Base-by-base conservation (phyloP, 176 grass and related monocot genomes). In the Carex littledalei region DNA sequence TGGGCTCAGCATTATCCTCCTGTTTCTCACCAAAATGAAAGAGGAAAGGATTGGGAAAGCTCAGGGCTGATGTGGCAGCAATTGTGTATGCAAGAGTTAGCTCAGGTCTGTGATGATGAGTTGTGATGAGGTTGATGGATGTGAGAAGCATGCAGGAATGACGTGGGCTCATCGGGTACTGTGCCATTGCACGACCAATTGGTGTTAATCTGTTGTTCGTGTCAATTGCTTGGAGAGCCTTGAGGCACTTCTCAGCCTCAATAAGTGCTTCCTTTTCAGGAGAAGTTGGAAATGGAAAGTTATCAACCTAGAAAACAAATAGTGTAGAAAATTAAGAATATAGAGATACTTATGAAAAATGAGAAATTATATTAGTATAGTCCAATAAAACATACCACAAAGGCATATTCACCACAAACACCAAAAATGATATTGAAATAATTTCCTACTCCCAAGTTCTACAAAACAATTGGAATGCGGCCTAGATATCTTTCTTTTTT, bases 141-240 rank as follows among this genome's bases (percentile, higher is more conserved):
- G 91, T 95, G 31, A 99, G 81, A 89, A 99, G 91, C 88, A 95
- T 87, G 50, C 93, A 87, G 18, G 96, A 99, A 92, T 99, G 96
- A 56, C 85, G 87, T 63, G 96, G 96, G 76, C 91, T 99, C 91
- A 94, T 91, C 12, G 93, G 96, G 78, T 94, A 99, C 58, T 92
- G 91, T 2, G 90, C 91, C 96, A 99, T 99, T 63, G 90, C 91
- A 84, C 86, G 91, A 61, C 96, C 96, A 88, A 99, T 85, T 56
- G 93, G 15, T 85, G 96, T 99, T 87, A 89, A 85, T 80, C 69
- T 81, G 55, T 66, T 92, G 54, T 89, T 14, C 39, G 16, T 81
- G 80, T 94, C 84, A 86, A 99, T 66, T 72, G 93, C 96, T 90
- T 99, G 90, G 61, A 99, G 91, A 86, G 88, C 74, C 84, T 89